phyloP scores from a whole-genome alignment of 1,284 basidiomycete species.

The Marasmius oreades region DNA sequence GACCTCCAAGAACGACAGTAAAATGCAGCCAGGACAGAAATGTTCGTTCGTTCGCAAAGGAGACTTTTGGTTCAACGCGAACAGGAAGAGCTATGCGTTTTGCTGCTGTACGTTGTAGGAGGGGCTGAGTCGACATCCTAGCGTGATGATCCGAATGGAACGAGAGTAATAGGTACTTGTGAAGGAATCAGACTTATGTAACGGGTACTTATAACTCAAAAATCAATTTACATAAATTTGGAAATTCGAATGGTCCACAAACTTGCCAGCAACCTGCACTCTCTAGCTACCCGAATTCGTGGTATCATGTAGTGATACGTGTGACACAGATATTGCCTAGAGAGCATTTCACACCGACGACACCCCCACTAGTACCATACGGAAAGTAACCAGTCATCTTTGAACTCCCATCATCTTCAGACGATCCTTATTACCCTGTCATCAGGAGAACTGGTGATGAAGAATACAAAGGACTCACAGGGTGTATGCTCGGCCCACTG shows the following conservation, averaged over 20 bases:
- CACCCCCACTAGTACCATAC: too few relatives aligned
- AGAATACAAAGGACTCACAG: neutral
- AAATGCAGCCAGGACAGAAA: conserved; percentile 97
- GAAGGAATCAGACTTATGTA: too few relatives aligned
- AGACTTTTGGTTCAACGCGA: conserved; percentile 91
- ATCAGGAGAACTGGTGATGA: too few relatives aligned
- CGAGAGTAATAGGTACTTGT: neutral
- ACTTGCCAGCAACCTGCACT: too few relatives aligned
- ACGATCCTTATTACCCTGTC: neutral
- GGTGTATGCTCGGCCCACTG: conserved; percentile 3
- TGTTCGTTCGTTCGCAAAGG: conserved; percentile 93
- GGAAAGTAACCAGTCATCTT: neutral
- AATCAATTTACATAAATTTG: too few relatives aligned
- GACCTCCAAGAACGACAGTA: conserved; percentile 89
- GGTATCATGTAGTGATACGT: too few relatives aligned
- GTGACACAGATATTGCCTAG: neutral
- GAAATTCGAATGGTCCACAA: too few relatives aligned
- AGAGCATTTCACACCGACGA: neutral
- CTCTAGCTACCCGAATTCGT: too few relatives aligned
- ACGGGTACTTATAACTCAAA: neutral
- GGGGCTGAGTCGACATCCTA: conserved; percentile 95
- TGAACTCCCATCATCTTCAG: neutral
- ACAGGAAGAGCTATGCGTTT: conserved; percentile 96
- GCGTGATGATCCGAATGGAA: neutral
- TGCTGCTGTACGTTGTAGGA: conserved; percentile 92